phyloP scores from a whole-genome alignment of 2,329 filamentous ascomycete genomes.

The Arthrobotrys sinensis region DNA sequence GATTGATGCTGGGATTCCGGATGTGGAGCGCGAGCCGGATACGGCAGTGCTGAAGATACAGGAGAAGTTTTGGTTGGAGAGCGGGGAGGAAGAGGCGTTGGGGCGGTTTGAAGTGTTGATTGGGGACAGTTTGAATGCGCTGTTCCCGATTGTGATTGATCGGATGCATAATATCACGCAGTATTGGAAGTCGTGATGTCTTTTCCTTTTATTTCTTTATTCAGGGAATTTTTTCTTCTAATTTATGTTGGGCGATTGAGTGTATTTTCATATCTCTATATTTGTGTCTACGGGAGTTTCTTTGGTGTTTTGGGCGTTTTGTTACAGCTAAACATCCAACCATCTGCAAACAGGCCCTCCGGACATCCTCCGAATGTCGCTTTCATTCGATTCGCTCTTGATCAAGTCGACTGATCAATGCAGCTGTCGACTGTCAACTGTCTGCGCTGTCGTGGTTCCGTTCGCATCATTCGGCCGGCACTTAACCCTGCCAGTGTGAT shows the following conservation, averaged over 20 bases:
- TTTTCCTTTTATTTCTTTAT: slow-evolving; percentile 2
- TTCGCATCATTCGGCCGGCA: slow-evolving; percentile 30
- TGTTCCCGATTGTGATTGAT: slow-evolving; percentile 95
- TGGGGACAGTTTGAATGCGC: slow-evolving; percentile 88
- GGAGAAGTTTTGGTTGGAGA: slow-evolving; percentile 91
- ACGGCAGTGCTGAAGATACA: slow-evolving; percentile 95
- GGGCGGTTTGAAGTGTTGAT: slow-evolving; percentile 89
- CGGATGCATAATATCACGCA: slow-evolving; percentile 94
- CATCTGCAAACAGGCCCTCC: neutral
- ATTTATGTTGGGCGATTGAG: neutral
- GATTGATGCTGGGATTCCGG: slow-evolving; percentile 97
- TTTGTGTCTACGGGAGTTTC: neutral
- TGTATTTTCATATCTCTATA: neutral
- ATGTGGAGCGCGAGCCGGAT: slow-evolving; percentile 91
- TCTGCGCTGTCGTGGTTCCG: slow-evolving; percentile 18
- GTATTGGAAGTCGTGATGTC: slow-evolving; percentile 80
- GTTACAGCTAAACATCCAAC: neutral
- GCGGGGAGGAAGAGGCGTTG: slow-evolving; percentile 92
- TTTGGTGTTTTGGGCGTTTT: slow-evolving; percentile 3
- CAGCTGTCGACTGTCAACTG: slow-evolving; percentile 10
- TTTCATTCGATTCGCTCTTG: neutral
- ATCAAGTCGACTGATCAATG: slow-evolving; percentile 15
- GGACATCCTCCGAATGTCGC: neutral
- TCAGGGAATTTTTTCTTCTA: slow-evolving; percentile 11
- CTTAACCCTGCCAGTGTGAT: slow-evolving; percentile 27